A percentile compares a stretch with the other conserved stretches of the same genome.
phyloP scores from a whole-genome alignment of 805 yeast species.

The Priceomyces haplophilus region DNA sequence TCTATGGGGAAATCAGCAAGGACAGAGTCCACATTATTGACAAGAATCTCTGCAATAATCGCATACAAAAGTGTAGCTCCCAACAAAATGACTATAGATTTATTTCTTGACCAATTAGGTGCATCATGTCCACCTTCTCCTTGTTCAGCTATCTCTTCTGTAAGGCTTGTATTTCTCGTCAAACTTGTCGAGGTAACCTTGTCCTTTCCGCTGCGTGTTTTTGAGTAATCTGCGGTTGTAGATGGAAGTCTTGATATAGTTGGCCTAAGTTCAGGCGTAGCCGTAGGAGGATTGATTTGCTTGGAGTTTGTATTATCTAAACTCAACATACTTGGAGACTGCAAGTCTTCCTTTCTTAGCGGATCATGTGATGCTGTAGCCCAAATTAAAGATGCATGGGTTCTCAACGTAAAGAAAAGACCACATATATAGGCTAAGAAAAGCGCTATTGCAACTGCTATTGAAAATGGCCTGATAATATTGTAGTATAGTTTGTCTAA shows the following conservation, averaged over 20 bases:
- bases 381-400: slow-evolving; percentile 98
- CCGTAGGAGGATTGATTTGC: background rate
- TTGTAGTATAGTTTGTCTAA: slow-evolving; percentile 62
- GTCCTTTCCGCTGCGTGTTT: background rate
- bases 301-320: slow-evolving; percentile 17
- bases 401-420: slow-evolving; percentile 85
- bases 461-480: slow-evolving; percentile 78
- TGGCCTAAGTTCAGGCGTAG: background rate
- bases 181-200: background rate
- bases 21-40: slow-evolving; percentile 88
- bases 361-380: slow-evolving; percentile 47
- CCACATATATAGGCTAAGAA: slow-evolving; percentile 87
- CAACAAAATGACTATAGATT: slow-evolving; percentile 77
- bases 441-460: slow-evolving; percentile 74
- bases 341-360: slow-evolving; percentile 19
- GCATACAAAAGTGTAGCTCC: slow-evolving; percentile 88
- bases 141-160: slow-evolving; percentile 17
- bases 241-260: background rate
- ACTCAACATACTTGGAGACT: slow-evolving; percentile 41
- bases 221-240: background rate
- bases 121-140: slow-evolving; percentile 82
- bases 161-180: slow-evolving; percentile 2
- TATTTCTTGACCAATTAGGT: slow-evolving; percentile 91
- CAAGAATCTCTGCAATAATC: slow-evolving; percentile 88
- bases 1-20: slow-evolving; percentile 73